A percentile compares a stretch with the other conserved stretches of the same genome.
phyloP scores from a whole-genome alignment of 495 filamentous ascomycete species.

The Penicillium roqueforti region DNA sequence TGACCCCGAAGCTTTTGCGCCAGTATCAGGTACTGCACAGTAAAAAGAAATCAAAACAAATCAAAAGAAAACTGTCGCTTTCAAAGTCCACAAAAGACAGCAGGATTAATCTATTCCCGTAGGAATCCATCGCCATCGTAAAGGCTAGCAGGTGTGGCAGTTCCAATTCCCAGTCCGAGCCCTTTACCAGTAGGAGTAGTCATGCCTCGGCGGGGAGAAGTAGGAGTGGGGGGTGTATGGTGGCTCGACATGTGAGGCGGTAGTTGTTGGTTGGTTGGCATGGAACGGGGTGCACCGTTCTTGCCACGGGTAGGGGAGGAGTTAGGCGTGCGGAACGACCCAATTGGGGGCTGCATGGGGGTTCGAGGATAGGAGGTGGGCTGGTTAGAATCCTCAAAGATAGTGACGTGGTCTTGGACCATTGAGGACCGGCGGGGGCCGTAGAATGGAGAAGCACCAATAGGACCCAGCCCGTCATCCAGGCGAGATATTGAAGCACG shows the following conservation, averaged over 20 bases:
- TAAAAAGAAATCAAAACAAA: constrained; percentile 1
- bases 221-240: constrained; percentile 13
- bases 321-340: constrained; percentile 13
- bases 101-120: constrained; percentile 30
- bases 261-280: constrained; percentile 8
- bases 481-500: constrained; percentile 11
- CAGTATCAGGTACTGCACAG: constrained; percentile 4
- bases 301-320: constrained; percentile 10
- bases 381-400: constrained; percentile 36
- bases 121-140: constrained; percentile 50
- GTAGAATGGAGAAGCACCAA: constrained; percentile 2
- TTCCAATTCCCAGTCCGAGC: constrained; percentile 34
- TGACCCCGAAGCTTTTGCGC: constrained; percentile 19
- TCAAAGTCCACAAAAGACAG: neutral
- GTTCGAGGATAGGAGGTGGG: constrained; percentile 14
- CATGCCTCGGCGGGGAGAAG: constrained; percentile 21
- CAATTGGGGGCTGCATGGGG: constrained; percentile 3
- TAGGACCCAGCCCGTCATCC: constrained; percentile 7
- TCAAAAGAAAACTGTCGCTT: constrained; percentile 1
- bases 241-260: constrained; percentile 17
- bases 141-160: constrained; percentile 41
- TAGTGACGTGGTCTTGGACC: constrained; percentile 32
- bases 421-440: constrained; percentile 1
- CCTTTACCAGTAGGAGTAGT: constrained; percentile 32
- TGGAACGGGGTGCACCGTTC: constrained; percentile 12